A percentile compares a stretch with the other conserved stretches of the same genome.
Conservation (phyloP, 345 rosid species). For the Bretschneidera sinensis region DNA sequence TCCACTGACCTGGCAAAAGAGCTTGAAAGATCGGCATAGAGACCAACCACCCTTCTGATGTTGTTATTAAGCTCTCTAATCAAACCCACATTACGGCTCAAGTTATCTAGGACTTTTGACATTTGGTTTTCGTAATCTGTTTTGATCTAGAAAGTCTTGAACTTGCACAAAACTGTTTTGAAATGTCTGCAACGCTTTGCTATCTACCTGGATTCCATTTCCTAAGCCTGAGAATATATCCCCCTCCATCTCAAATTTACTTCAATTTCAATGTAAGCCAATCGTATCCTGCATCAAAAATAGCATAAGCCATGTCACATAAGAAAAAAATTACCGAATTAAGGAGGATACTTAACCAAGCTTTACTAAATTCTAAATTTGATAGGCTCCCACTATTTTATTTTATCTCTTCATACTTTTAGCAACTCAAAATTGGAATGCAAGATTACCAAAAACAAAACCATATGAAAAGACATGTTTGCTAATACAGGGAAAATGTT, state of each 20-base stretch:
- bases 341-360: neutral
- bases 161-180: conserved; percentile 80
- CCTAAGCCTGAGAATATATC: conserved; percentile 54
- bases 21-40: conserved; percentile 80
- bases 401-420: neutral
- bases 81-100: conserved; percentile 72
- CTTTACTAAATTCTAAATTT: neutral
- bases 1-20: conserved; percentile 58
- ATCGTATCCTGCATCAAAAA: neutral
- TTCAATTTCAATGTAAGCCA: neutral
- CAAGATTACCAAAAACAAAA: no score
- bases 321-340: neutral
- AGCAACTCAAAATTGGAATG: neutral
- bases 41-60: conserved; percentile 74
- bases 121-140: conserved; percentile 77
- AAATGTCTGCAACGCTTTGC: conserved; percentile 59
- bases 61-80: conserved; percentile 88
- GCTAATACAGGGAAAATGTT: no score
- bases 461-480: no score
- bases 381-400: neutral
- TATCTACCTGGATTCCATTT: conserved; percentile 52
- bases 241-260: conserved; percentile 56
- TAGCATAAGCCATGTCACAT: no score
- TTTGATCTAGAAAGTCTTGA: conserved; percentile 75
- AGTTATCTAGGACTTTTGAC: conserved; percentile 67